These are phyloP conservation scores for Cystobasidium sp. DNA, from an alignment of 1,284 basidiomycete species.

Conservation along the genomic window DNA sequence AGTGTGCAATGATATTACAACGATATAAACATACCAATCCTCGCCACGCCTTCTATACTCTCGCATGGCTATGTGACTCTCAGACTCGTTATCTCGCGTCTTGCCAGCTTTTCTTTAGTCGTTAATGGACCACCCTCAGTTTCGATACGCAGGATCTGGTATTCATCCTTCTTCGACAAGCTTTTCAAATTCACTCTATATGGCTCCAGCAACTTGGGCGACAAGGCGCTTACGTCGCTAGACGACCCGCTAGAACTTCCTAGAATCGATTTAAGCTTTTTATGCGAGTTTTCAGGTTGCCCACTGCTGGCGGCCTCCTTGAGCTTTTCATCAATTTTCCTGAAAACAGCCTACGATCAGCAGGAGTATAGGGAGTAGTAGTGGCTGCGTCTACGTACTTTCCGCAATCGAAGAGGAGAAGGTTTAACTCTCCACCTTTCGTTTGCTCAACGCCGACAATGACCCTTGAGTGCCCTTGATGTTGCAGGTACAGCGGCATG, in stretches of 20 bases:
- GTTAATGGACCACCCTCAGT: conserved; percentile 34
- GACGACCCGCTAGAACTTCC: conserved; percentile 1
- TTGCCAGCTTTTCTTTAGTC: conserved; percentile 36
- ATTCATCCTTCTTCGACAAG: conserved; percentile 50
- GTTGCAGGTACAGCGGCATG: conserved; percentile 54
- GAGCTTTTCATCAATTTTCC: not conserved
- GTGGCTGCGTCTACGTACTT: conserved; percentile 45
- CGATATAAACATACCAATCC: not conserved
- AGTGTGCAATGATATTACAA: not conserved
- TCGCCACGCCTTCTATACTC: not conserved
- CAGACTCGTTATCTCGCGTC: conserved; percentile 40
- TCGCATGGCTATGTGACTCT: conserved; percentile 9
- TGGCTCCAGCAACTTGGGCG: conserved; percentile 45
- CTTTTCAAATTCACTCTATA: conserved; percentile 50
- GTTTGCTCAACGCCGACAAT: conserved; percentile 52
- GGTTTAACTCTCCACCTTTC: conserved; percentile 44
- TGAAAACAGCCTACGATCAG: not conserved
- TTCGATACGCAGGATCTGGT: conserved; percentile 50
- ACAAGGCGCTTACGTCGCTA: not conserved
- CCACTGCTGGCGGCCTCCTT: not conserved
- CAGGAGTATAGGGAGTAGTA: not conserved
- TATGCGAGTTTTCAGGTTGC: not conserved
- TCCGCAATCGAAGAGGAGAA: conserved; percentile 54
- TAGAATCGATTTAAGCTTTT: not conserved
- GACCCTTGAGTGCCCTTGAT: conserved; percentile 53